phyloP scores from a whole-genome alignment of 768 basidiomycete genomes.

The Amyloporia xantha region DNA sequence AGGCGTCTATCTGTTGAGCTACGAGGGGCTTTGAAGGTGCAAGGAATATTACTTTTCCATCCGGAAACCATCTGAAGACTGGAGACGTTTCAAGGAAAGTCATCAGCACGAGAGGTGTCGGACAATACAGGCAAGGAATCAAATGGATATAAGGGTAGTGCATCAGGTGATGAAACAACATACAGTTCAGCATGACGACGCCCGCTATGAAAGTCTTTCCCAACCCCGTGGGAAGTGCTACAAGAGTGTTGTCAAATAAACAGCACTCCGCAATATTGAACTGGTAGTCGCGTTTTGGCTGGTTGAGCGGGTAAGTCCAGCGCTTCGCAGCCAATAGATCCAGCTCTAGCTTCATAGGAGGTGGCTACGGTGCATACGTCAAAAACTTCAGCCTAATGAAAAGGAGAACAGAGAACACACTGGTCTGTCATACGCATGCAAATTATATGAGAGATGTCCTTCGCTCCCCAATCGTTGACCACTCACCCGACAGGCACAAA shows the following conservation, averaged over 20 bases:
- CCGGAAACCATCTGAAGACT: constrained; percentile 92
- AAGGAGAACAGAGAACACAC: too few species aligned
- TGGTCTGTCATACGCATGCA: not conserved
- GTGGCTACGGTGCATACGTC: too few species aligned
- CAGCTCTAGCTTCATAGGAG: constrained; percentile 68
- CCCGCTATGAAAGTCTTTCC: constrained; percentile 99
- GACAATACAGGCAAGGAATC: not conserved
- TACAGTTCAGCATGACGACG: constrained; percentile 93
- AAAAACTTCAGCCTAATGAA: too few species aligned
- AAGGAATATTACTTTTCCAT: constrained; percentile 89
- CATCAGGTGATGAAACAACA: constrained; percentile 20
- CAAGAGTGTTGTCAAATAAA: constrained; percentile 89
- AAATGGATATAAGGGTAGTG: too few species aligned
- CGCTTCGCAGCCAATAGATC: constrained; percentile 77
- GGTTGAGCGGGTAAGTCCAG: constrained; percentile 91
- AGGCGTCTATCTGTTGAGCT: constrained; percentile 90
- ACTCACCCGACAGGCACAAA: constrained; percentile 28
- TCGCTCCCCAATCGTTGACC: not conserved
- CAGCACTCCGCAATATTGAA: constrained; percentile 84
- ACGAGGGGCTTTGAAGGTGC: constrained; percentile 96
- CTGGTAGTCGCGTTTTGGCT: constrained; percentile 87
- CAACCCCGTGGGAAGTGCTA: constrained; percentile 90
- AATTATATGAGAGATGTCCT: not conserved
- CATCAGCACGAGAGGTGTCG: not conserved
- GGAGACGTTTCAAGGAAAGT: too few species aligned